These are phyloP conservation scores for Closterium sp. DNA, from an alignment of 139 green algal species.

Conservation along the genomic window DNA sequence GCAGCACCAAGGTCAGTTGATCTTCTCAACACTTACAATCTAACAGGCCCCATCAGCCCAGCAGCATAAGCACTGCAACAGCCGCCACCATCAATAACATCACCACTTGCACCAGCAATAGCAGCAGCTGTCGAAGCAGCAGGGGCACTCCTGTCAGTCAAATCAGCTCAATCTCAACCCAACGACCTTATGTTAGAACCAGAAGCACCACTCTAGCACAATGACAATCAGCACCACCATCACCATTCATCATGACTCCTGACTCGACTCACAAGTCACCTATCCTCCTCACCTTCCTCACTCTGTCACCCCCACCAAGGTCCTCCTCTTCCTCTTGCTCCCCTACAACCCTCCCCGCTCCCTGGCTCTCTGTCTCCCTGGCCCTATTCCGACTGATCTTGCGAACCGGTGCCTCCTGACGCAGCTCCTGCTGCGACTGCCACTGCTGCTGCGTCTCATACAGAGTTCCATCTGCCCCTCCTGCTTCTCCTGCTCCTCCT, in stretches of 20 bases:
- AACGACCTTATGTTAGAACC: background rate
- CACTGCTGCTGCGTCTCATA: background rate
- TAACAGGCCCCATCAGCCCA: background rate
- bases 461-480: background rate
- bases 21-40: background rate
- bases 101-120: background rate
- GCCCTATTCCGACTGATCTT: background rate
- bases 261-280: no score
- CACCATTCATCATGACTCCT: background rate
- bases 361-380: background rate
- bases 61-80: background rate
- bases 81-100: background rate
- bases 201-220: background rate
- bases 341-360: background rate
- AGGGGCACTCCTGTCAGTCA: background rate
- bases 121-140: background rate
- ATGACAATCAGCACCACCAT: background rate
- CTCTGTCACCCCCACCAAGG: background rate
- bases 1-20: background rate
- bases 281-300: background rate
- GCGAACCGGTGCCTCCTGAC: background rate
- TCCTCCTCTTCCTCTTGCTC: background rate
- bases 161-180: no score
- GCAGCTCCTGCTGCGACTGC: no score
- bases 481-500: background rate